phyloP scores from a whole-genome alignment of 352 stramenopile genomes.

The Phytophthora rubi region DNA sequence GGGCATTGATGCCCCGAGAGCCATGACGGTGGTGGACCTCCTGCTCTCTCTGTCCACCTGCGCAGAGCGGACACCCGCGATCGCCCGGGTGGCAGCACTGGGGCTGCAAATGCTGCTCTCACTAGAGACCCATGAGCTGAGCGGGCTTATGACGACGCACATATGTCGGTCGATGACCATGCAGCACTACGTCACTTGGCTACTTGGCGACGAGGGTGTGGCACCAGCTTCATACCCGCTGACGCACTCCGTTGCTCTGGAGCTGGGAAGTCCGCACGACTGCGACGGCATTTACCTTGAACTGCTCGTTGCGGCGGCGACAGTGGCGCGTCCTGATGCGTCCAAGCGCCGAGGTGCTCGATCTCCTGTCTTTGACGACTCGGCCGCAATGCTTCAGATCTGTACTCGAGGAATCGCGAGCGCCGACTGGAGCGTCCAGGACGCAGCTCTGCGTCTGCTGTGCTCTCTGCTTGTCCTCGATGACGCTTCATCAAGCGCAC shows the following conservation, averaged over 20 bases:
- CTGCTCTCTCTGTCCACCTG: constrained; percentile 27
- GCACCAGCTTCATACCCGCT: neutral
- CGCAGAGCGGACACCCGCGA: constrained; percentile 8
- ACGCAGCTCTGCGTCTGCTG: constrained; percentile 27
- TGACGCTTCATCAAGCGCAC: constrained; percentile 14
- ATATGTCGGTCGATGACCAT: constrained; percentile 29
- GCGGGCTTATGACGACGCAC: constrained; percentile 27
- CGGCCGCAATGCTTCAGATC: constrained; percentile 32
- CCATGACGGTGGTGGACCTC: constrained; percentile 37
- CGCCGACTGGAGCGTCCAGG: constrained; percentile 20
- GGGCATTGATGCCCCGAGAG: constrained; percentile 13
- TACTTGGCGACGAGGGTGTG: constrained; percentile 10
- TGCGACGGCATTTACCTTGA: constrained; percentile 28
- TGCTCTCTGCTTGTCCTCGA: constrained; percentile 27
- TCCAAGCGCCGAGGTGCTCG: constrained; percentile 17
- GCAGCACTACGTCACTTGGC: constrained; percentile 23
- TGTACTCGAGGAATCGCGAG: constrained; percentile 25
- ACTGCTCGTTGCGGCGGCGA: constrained; percentile 23
- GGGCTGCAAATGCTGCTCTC: constrained; percentile 29
- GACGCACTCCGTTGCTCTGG: neutral
- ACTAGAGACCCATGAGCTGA: constrained; percentile 12
- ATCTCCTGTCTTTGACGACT: constrained; percentile 30
- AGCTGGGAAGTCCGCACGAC: neutral
- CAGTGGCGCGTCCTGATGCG: constrained; percentile 11
- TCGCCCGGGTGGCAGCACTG: constrained; percentile 18